Evolutionary conservation across 1,284 basidiomycete genomes (phyloP), one percentile per base, ranked within the genome.

Genomic region (Ustilago nuda): DNA sequence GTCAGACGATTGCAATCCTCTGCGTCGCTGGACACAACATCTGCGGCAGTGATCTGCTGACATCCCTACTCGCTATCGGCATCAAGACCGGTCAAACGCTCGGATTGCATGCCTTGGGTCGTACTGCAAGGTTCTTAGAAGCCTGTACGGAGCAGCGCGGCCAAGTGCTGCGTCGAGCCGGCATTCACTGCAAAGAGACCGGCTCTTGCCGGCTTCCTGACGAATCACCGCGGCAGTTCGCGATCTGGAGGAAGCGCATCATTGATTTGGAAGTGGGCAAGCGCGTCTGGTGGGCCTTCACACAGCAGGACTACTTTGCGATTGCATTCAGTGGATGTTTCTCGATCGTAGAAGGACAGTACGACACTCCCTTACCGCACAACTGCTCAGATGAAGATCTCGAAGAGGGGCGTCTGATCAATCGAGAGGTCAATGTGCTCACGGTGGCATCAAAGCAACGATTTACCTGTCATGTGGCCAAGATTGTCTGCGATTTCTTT

Each of bases 1-100:
- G 77, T 41, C 77, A 79, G 56, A 76, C 77, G 0, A 70, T 79
- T 8, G 77, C 77, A 7, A 73, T 79, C 32, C 66, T 79, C 6
- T 79, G 72, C 43, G 77, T 79, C 11, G 68, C 68, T 13, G 77
- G 77, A 32, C 77, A 79, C 66, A 79, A 79, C 60, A 76, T 79
- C 45, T 71, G 70, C 37, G 77, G 74, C 50, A 76, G 73, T 35
- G 74, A 79, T 52, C 45, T 79, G 45, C 68, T 79, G 46, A 76
- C 73, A 9, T 70, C 73, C 5, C 63, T 76, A 8, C 66, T 79
- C 32, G 77, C 77, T 3, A 76, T 79, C 19, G 77, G 77, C 39
- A 79, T 79, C 69, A 79, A 79, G 62, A 73, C 70, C 3, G 77
- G 66, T 8, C 77, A 79, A 43, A 79, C 69, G 13, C 61, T 79